Evolutionary conservation across 441 rosid species (phyloP), one percentile per base, ranked within the genome.

Genomic region (Bruguiera hainesii): DNA sequence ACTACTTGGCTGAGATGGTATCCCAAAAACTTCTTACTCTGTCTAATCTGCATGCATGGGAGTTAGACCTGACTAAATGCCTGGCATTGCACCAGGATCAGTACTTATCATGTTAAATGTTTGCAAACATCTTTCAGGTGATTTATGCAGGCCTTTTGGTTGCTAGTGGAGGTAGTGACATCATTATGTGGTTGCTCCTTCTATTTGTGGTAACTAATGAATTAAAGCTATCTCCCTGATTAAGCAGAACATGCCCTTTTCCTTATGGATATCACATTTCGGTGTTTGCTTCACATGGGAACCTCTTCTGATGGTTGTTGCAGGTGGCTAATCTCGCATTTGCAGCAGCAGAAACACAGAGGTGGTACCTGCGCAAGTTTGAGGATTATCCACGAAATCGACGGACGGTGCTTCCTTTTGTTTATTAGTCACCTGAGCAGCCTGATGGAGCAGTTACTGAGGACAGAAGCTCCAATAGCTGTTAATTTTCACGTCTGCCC

Each of bases 1-100:
- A 87, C 79, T 90, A 82, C 75, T 75, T 90, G 69, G 94, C 98
- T 9, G 97, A 90, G 78, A 89, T 93, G 39, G 97, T 90, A 85
- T 35, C 61, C 70, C 56, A 26, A 10, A 68, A 66, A 69, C 58
- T 21, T 63, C 67, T 50, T 21, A 25, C 58, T 31, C 56, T 63
- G 67, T 28, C 59, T 18, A 28, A 28, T 33, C 23, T 51, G 56
- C 30, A 8, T 19, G 9, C 6, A 19, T 0, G 10, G 16, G 30
- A 13, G 21, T 19, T 66, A 25, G 61, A 20, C 9, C 7, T 28
- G 49, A 7, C 29, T 50, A 16, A 19, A 37, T 8, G 18, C 28
- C 29, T 21, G 29, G 28, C 11, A 15, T 9, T 50, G 33, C 30
- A 18, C 7, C 29, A 23, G n/a, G 30, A 16, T 69, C 28, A 58